Base-by-base conservation (phyloP, 208 protist species). In the Spongospora subterranea region DNA sequence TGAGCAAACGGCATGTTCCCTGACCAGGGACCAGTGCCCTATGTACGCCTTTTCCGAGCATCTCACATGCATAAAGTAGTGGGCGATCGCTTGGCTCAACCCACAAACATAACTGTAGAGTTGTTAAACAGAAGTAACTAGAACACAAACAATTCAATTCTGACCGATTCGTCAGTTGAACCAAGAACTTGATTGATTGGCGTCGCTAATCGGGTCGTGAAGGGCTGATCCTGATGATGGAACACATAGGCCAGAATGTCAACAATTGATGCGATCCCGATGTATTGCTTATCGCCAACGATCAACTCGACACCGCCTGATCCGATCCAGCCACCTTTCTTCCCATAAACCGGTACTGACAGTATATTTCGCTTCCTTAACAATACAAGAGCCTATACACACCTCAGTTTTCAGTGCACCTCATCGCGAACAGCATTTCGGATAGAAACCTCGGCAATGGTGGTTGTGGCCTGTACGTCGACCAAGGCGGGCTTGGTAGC, bases 261-360 rank as follows among this genome's bases (percentile, higher is more conserved):
- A 43, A 82, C n/a, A 35, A 82, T n/a, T 20, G 71, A 82, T 6
- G n/a, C n/a, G 40, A 82, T 82, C 35, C 71, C 71, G 71, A 82
- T 82, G n/a, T 82, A 82, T 43, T 82, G 71, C n/a, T 82, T 82
- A 13, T 82, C 71, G 35, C 71, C 71, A n/a, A 82, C n/a, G n/a
- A 6, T 39, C 71, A 82, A 13, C 6, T 82, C n/a, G 71, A 82
- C 71, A 43, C 71, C 71, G 6, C 71, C 71, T 35, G 71, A 6
- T 35, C 71, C 71, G 40, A 82, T 82, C 71, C 71, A 82, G 17
- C 71, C n/a, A n/a, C 71, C 71, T 43, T 82, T 82, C n/a, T 82
- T 82, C 17, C 71, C 71, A 43, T 45, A 82, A 6, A 82, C 71
- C 6, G 71, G 71, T 6, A 6, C 6, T 6, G 71, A 82, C 71